Evolutionary conservation across 1,284 basidiomycete species (phyloP), one percentile per base, ranked within the genome.

Genomic region (Rhodotorula sp.): DNA sequence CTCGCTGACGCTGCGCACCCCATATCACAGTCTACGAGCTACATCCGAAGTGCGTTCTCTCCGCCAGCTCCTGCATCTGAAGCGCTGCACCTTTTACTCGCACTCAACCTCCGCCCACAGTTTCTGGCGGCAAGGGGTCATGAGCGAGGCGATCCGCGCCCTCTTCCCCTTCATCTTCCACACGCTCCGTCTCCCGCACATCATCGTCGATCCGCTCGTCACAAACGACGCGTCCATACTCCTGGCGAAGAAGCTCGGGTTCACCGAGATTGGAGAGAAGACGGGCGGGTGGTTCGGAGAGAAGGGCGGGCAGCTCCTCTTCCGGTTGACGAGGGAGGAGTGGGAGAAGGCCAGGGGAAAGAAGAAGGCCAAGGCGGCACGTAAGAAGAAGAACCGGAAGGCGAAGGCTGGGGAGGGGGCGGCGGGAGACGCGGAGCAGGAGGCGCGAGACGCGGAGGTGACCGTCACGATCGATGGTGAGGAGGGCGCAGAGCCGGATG

Each of bases 1-100:
- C 39, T 10, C 25, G 21, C n/a, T 2, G 1, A 12, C 13, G 37
- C 21, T 17, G n/a, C 22, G 41, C n/a, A 2, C 41, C n/a, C n/a
- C n/a, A n/a, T n/a, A 13, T 13, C 39, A 17, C 32, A 66, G 65
- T 64, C 39, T 68, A 68, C 61, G 67, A 68, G 37, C 56, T 68
- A 2, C 67, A 68, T 36, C 67, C 67, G 19, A 63, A 58, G 55
- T 62, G 7, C 13, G 22, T 41, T 3, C 4, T 10, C 51, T 50
- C 7, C 25, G 17, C 22, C 32, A n/a, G 3, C n/a, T 7, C 22
- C 41, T 29, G 21, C 53, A 37, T 19, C 22, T 34, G 12, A 13
- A 17, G 34, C 19, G 13, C n/a, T 29, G 2, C 29, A 21, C 22
- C 4, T 39, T 41, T 5, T 6, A 4, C 48, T 37, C 25, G 1